Percentiles rank a stretch among this genome's conserved stretches.
Conservation (phyloP, 352 stramenopile species). For the Globisporangium apiculatum region DNA sequence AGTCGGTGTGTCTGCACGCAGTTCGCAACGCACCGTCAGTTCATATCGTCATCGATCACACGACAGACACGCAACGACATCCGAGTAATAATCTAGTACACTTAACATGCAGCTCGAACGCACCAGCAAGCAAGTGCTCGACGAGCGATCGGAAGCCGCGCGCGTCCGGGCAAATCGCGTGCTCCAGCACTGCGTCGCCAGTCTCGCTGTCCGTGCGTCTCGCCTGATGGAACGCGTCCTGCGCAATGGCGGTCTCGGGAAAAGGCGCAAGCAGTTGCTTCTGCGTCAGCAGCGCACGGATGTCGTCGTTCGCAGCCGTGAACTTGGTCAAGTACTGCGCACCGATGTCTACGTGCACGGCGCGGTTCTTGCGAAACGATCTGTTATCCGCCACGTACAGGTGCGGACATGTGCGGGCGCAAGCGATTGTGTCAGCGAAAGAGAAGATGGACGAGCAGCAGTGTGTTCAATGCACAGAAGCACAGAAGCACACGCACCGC, state of each 20-base stretch:
- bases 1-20: slow-evolving; percentile 25
- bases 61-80: background rate
- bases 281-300: slow-evolving; percentile 27
- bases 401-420: background rate
- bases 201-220: slow-evolving; percentile 2
- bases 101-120: background rate
- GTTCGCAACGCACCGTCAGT: background rate
- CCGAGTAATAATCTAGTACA: too few species aligned
- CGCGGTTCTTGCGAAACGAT: slow-evolving; percentile 51
- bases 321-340: slow-evolving; percentile 63
- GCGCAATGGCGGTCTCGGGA: slow-evolving; percentile 35
- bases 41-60: background rate
- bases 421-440: background rate
- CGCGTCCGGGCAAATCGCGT: slow-evolving; percentile 29
- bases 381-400: slow-evolving; percentile 3
- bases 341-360: slow-evolving; percentile 55
- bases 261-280: slow-evolving; percentile 33
- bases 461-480: too few species aligned
- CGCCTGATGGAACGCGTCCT: slow-evolving; percentile 32
- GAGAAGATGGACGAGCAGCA: too few species aligned
- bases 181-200: slow-evolving; percentile 18
- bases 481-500: slow-evolving; percentile 17
- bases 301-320: slow-evolving; percentile 38
- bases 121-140: slow-evolving; percentile 37
- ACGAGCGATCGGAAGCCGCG: slow-evolving; percentile 54